phyloP scores from a whole-genome alignment of 305 asterid species.

The Solanum hybrid region DNA sequence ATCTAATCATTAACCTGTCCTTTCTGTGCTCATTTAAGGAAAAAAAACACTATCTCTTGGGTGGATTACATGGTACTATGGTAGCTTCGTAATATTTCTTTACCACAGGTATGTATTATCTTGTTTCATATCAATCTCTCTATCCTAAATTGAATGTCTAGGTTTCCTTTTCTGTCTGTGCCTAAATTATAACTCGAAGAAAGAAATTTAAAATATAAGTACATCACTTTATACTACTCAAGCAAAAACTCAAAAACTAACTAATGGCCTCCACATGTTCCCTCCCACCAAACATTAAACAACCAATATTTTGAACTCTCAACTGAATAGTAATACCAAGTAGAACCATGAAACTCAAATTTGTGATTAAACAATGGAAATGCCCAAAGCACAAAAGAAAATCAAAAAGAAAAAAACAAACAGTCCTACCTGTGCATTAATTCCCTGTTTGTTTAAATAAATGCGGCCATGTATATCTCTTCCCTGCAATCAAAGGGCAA shows the following conservation, averaged over 20 bases:
- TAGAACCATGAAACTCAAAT: not conserved
- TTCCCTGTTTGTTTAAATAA: conserved; percentile 90
- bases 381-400: not conserved
- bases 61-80: not conserved
- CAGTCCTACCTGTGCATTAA: conserved; percentile 79
- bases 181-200: not conserved
- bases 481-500: conserved; percentile 45
- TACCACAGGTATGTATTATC: not conserved
- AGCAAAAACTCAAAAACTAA: not conserved
- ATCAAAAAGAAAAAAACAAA: not conserved
- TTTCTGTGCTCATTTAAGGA: not conserved
- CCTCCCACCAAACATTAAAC: not conserved
- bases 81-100: not conserved
- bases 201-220: not conserved
- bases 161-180: not conserved
- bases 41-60: not conserved
- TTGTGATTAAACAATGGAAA: not conserved
- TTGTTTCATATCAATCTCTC: not conserved
- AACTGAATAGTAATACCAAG: not conserved
- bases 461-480: conserved; percentile 81
- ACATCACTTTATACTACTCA: not conserved
- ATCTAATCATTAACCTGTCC: not conserved
- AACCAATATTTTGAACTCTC: not conserved
- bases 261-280: not conserved
- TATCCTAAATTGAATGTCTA: not conserved